phyloP scores from a whole-genome alignment of 495 filamentous ascomycete genomes.

The Penicillium steckii region DNA sequence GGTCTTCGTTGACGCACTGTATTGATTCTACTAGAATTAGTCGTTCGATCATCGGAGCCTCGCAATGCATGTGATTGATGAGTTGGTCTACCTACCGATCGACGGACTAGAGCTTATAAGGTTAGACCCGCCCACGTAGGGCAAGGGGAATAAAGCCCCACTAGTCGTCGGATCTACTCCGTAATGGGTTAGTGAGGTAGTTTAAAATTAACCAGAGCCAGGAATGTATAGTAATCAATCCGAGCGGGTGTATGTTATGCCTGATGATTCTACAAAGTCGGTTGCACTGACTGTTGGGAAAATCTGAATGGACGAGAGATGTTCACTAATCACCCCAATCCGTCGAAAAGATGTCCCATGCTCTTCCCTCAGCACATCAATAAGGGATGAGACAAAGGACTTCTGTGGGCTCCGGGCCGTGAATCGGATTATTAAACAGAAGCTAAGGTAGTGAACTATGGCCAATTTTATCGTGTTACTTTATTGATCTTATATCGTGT shows the following conservation, averaged over 20 bases:
- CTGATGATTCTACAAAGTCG: conserved; percentile 7
- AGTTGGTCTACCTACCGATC: not conserved
- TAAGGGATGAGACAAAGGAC: conserved; percentile 1
- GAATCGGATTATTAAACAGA: not conserved
- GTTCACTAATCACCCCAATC: not conserved
- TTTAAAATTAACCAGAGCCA: conserved; percentile 8
- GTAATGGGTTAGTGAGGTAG: conserved; percentile 10
- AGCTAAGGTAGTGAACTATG: not conserved
- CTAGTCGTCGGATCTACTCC: not conserved
- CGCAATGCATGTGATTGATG: conserved; percentile 2
- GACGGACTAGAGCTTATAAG: not conserved
- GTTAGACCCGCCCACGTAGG: not conserved
- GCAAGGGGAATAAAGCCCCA: not conserved
- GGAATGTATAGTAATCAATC: conserved; percentile 19
- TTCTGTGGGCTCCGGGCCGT: not conserved
- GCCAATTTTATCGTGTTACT: not conserved
- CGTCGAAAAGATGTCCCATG: not conserved
- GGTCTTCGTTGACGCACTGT: conserved; percentile 2
- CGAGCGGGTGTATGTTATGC: conserved; percentile 11
- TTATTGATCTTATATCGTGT: conserved; percentile 2
- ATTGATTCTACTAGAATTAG: conserved; percentile 9
- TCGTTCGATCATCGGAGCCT: conserved; percentile 2
- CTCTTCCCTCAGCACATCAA: not conserved
- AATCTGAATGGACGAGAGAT: not conserved
- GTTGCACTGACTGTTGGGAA: not conserved